These are phyloP conservation scores for Cornus controversa DNA, from an alignment of 148 eudicot genomes.

Conservation along the genomic window DNA sequence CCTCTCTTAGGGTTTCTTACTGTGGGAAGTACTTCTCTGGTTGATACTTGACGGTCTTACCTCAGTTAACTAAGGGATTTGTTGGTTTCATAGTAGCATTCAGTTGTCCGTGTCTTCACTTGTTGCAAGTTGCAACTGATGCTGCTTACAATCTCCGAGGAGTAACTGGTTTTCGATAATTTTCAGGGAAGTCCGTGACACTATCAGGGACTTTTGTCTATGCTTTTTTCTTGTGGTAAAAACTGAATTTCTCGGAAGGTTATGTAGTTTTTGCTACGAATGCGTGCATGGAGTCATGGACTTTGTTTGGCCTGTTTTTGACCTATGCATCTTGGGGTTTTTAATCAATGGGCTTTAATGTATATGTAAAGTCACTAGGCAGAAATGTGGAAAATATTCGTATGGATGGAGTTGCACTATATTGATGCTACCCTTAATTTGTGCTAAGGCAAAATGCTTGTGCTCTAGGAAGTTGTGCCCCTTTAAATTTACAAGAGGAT, in stretches of 20 bases:
- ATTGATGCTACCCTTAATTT: neutral
- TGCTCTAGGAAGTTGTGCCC: too few relatives aligned
- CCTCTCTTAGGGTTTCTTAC: neutral
- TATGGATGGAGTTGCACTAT: neutral
- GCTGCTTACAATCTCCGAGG: neutral
- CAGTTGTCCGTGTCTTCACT: neutral
- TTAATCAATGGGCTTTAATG: too few relatives aligned
- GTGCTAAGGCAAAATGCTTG: neutral
- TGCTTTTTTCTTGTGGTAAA: neutral
- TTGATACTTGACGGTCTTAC: neutral
- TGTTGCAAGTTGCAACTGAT: neutral
- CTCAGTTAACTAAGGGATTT: neutral
- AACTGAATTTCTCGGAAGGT: too few relatives aligned
- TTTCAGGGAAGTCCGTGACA: neutral
- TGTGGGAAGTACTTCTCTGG: neutral
- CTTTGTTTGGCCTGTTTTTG: too few relatives aligned
- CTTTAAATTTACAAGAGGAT: too few relatives aligned
- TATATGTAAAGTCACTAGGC: too few relatives aligned
- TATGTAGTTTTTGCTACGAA: too few relatives aligned
- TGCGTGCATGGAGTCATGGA: too few relatives aligned
- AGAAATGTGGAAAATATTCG: neutral
- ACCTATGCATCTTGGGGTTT: too few relatives aligned
- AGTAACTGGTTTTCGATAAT: constrained; percentile 1
- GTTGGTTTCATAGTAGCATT: neutral
- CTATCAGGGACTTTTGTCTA: constrained; percentile 3